Evolutionary conservation across 1,284 basidiomycete genomes (phyloP), one percentile per base, ranked within the genome.

Genomic region (Ustilago cynodontis): DNA sequence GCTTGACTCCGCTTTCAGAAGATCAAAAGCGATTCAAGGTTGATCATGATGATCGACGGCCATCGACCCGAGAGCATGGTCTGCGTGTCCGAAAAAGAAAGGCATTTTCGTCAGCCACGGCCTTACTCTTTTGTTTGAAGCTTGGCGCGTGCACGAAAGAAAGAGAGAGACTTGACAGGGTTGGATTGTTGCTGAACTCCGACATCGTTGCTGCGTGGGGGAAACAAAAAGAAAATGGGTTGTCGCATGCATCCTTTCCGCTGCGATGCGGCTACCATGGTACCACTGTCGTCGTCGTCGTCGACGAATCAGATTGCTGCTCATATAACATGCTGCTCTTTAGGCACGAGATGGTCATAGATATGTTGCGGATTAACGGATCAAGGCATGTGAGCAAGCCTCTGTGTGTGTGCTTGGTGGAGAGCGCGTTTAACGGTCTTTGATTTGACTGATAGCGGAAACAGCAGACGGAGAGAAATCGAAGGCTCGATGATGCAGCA

Each of bases 151-250:
- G 57, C 55, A 45, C 60, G 31, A 31, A 13, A 24, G 9, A n/a
- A 16, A 14, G 37, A 22, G 20, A 22, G 2, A 29, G 45, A n/a
- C 18, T 16, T 16, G 35, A 54, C 20, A 35, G 33, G 49, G n/a
- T 22, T 55, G 57, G 57, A 65, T 37, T 54, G 57, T 70, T 39
- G 26, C 33, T 49, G 18, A 70, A 70, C 62, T 64, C 62, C 58
- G 67, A 56, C 52, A 47, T 6, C 14, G 35, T 37, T 37, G 35
- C 35, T 20, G 43, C 43, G n/a, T 45, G 43, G 43, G 43, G 43
- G 11, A 45, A n/a, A 45, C 4, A 22, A 45, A 14, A 37, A 33
- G 11, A 33, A 11, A 33, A 33, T 6, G 31, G 31, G 11, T 37
- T 37, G 35, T 16, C 8, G 43, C 43, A 45, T 45, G 43, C 43